Evolutionary conservation across 225 moss, liverwort and hornwort genomes (phyloP).

Genomic region (Pseudoscleropodium purum): DNA sequence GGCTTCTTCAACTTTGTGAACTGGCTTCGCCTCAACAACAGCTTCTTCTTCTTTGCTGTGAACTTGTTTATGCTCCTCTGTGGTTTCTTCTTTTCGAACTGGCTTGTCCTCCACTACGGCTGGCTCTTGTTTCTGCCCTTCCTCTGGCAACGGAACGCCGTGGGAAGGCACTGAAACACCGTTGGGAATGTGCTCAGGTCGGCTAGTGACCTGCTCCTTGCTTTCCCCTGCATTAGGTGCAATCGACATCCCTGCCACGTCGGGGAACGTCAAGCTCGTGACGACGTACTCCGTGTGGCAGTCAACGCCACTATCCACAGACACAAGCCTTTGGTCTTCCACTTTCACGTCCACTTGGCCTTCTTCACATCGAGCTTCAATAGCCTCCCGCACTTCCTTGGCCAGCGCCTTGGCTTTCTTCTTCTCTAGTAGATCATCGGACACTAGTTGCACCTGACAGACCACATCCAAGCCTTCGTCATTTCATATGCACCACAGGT

Average conservation of each 20-base stretch:
- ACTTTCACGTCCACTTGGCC: constrained; percentile 11
- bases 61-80: not conserved
- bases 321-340: not conserved
- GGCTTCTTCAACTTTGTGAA: not conserved
- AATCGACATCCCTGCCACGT: not conserved
- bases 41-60: not conserved
- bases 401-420: constrained; percentile 1
- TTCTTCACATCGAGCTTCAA: not conserved
- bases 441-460: constrained; percentile 37
- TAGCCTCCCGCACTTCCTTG: not conserved
- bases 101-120: not conserved
- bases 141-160: not conserved
- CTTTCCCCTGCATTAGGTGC: not conserved
- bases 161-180: not conserved
- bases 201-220: not conserved
- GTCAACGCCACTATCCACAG: not conserved
- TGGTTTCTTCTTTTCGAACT: not conserved
- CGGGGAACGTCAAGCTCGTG: constrained; percentile 18
- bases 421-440: constrained; percentile 14
- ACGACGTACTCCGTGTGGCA: not conserved
- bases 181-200: not conserved
- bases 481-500: not conserved
- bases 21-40: not conserved
- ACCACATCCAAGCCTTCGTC: not conserved
- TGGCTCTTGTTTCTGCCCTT: not conserved